Conservation (phyloP, 1,284 basidiomycete species). For the Leccinum huronense region DNA sequence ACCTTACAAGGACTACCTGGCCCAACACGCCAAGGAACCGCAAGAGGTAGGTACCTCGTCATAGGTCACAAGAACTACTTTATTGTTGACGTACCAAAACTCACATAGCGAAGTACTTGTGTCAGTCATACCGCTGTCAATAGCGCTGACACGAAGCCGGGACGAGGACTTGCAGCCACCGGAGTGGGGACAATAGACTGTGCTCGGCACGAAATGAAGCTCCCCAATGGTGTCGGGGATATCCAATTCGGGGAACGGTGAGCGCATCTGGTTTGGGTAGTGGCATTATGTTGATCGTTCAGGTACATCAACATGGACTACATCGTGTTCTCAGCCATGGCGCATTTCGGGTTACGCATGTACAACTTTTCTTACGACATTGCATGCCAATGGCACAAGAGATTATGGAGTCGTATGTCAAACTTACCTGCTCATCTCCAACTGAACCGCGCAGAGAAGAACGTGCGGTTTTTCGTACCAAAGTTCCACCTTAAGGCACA, state of each 20-base stretch:
- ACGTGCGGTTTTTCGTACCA: not conserved
- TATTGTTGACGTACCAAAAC: no score
- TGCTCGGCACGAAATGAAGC: not conserved
- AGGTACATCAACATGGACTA: not conserved
- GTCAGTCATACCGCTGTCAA: constrained; percentile 5
- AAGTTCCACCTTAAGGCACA: not conserved
- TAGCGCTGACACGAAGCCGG: constrained; percentile 1
- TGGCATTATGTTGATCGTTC: no score
- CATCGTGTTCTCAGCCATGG: no score
- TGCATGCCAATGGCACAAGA: no score
- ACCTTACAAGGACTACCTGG: not conserved
- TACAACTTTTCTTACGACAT: not conserved
- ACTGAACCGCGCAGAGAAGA: not conserved
- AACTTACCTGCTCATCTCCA: no score
- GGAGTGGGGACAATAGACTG: not conserved
- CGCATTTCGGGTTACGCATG: no score
- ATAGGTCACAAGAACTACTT: no score
- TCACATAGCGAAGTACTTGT: constrained; percentile 1
- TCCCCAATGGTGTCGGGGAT: not conserved
- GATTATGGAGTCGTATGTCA: no score
- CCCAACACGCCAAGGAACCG: not conserved
- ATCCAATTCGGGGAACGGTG: not conserved
- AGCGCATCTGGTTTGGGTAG: not conserved
- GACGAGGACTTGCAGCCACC: no score
- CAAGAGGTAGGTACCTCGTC: no score